phyloP scores from a whole-genome alignment of 2,329 filamentous ascomycete species.

The Fusarium luffae region DNA sequence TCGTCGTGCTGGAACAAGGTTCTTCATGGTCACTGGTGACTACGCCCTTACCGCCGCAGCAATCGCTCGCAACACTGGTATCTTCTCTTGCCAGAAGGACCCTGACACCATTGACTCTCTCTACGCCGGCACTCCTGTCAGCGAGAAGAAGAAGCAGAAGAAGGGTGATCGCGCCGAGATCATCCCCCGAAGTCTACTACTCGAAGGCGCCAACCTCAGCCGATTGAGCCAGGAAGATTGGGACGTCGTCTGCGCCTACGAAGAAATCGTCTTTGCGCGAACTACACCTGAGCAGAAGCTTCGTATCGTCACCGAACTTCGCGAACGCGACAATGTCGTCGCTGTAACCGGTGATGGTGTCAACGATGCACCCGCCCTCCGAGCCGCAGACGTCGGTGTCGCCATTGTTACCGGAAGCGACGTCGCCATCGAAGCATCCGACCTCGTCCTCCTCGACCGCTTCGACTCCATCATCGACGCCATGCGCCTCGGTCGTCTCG shows the following conservation, averaged over 20 bases:
- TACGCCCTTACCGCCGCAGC: slow-evolving; percentile 69
- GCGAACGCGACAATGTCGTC: slow-evolving; percentile 67
- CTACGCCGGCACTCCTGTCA: not conserved
- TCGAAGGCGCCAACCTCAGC: slow-evolving; percentile 69
- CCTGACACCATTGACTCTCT: slow-evolving; percentile 50
- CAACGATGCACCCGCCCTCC: slow-evolving; percentile 73
- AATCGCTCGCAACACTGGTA: slow-evolving; percentile 73
- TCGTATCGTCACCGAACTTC: slow-evolving; percentile 76
- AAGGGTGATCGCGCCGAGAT: slow-evolving; percentile 25
- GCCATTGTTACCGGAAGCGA: slow-evolving; percentile 73
- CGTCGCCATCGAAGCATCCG: slow-evolving; percentile 71
- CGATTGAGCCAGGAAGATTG: slow-evolving; percentile 62
- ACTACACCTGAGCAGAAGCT: slow-evolving; percentile 78
- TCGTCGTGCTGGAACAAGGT: slow-evolving; percentile 57
- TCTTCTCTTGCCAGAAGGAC: slow-evolving; percentile 64
- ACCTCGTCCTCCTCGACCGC: slow-evolving; percentile 75
- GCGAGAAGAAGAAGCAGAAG: slow-evolving; percentile 22
- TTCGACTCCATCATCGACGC: slow-evolving; percentile 78
- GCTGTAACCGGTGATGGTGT: slow-evolving; percentile 81
- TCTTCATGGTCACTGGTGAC: slow-evolving; percentile 62
- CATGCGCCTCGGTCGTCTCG: slow-evolving; percentile 59
- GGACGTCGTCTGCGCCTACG: slow-evolving; percentile 60
- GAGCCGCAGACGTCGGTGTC: slow-evolving; percentile 75
- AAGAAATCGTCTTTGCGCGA: slow-evolving; percentile 74
- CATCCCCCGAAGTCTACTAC: slow-evolving; percentile 43